Conservation (phyloP, 1,284 basidiomycete genomes). For the Gomphus bonarii region DNA sequence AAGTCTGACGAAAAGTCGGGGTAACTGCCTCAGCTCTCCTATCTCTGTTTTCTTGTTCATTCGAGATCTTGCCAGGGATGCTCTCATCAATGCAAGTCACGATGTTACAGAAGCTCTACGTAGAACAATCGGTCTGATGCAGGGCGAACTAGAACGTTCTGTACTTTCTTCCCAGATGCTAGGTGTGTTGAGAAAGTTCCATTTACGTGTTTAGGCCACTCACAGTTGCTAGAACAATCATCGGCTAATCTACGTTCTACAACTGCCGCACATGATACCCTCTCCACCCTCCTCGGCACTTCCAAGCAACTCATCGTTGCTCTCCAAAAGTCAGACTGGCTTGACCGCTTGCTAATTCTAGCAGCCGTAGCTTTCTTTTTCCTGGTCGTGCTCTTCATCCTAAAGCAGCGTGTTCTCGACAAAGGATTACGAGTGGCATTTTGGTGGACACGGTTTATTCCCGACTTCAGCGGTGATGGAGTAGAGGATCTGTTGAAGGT, state of each 20-base stretch:
- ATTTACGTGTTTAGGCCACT: background rate
- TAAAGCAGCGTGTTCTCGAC: slow-evolving; percentile 81
- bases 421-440: slow-evolving; percentile 57
- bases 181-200: slow-evolving; percentile 35
- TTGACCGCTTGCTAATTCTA: slow-evolving; percentile 81
- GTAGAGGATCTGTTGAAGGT: background rate
- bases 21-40: slow-evolving; percentile 28
- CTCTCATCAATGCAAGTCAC: slow-evolving; percentile 77
- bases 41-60: background rate
- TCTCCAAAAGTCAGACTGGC: slow-evolving; percentile 81
- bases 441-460: slow-evolving; percentile 71
- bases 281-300: slow-evolving; percentile 63
- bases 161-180: slow-evolving; percentile 80
- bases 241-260: slow-evolving; percentile 68
- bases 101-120: slow-evolving; percentile 82
- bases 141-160: slow-evolving; percentile 82
- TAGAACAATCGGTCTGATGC: slow-evolving; percentile 78
- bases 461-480: slow-evolving; percentile 18
- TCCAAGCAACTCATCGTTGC: slow-evolving; percentile 78
- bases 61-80: slow-evolving; percentile 34
- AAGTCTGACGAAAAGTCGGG: slow-evolving; percentile 40
- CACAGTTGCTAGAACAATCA: slow-evolving; percentile 53
- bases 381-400: slow-evolving; percentile 74
- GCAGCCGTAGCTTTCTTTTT: slow-evolving; percentile 73
- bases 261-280: slow-evolving; percentile 68